Evolutionary conservation across 345 rosid species (phyloP), one percentile per base, ranked within the genome.

Genomic region (Balakata baccata): DNA sequence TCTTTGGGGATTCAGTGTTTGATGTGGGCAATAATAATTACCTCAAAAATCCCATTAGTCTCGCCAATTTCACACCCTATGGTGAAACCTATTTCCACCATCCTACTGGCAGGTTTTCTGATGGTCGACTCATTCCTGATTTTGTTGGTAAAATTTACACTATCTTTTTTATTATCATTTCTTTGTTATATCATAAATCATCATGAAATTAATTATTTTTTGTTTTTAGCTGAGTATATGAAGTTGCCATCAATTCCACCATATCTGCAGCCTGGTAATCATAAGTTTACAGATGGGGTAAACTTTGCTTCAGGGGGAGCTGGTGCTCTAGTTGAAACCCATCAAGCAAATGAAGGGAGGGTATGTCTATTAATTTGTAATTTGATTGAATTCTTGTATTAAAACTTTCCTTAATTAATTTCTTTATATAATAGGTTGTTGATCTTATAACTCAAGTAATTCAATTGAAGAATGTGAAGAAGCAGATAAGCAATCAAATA

Each of bases 291-390:
- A 72, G 74, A 65, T 22, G 91, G 89, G 29, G 79, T 76, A 5
- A 87, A 78, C 69, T 86, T 86, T 38, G 89, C 86, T 29, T 83
- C 93, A 0, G 86, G 54, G 1, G 87, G 85, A 22, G 91, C 85
- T 50, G 87, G 88, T 18, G 85, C 83, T 74, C 76, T 89, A 46
- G 72, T 59, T 23, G 77, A 69, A 75, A 83, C 86, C 7, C 16
- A 69, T 62, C 78, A 14, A 37, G 90, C 85, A 73, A 59, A 66
- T 61, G 78, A 14, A 37, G 89, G 85, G 74, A 60, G 64, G 58
- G 89, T 81, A 71, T 13, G 83, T 66, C 57, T 17, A 43, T 11
- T 39, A 1, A 3, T 60, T 13, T 8, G 38, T 14, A 47, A 45
- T 46, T 41, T 37, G 6, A 16, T 53, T 53, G 6, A 16, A 6